A percentile compares a stretch with the other conserved stretches of the same genome.
These are phyloP conservation scores for Zymoseptoria crescenta DNA, from an alignment of 2,329 filamentous ascomycete genomes.

Conservation along the genomic window DNA sequence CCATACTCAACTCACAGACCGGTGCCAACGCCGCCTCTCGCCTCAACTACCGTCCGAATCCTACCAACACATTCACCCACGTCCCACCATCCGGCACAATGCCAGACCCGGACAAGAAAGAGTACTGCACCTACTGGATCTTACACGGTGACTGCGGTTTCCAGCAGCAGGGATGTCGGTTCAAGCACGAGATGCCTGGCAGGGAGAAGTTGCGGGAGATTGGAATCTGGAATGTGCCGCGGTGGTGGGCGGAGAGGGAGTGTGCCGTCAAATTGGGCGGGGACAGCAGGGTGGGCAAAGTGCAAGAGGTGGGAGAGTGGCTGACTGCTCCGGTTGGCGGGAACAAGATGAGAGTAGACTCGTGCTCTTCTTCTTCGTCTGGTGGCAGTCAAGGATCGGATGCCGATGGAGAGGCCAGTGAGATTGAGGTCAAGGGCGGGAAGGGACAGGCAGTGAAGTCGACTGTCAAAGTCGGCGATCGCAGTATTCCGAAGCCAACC, in stretches of 20 bases:
- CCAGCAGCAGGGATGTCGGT: constrained; percentile 76
- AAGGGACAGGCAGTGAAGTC: background rate
- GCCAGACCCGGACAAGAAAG: constrained; percentile 50
- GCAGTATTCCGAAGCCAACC: background rate
- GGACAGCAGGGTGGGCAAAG: constrained; percentile 2
- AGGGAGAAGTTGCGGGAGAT: constrained; percentile 57
- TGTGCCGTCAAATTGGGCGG: constrained; percentile 23
- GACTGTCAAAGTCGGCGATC: background rate
- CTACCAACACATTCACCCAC: background rate
- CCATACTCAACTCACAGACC: constrained; percentile 23
- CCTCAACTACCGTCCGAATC: constrained; percentile 18
- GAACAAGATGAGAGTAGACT: background rate
- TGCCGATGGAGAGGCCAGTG: background rate
- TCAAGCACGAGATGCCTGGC: constrained; percentile 87
- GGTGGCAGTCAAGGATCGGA: background rate
- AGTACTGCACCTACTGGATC: constrained; percentile 87
- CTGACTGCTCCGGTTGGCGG: background rate
- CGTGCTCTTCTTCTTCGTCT: background rate
- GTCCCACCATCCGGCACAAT: constrained; percentile 32
- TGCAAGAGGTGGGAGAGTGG: background rate
- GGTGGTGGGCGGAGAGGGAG: constrained; percentile 49
- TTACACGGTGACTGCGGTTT: constrained; percentile 78
- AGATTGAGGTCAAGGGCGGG: background rate
- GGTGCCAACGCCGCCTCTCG: constrained; percentile 22
- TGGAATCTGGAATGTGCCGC: constrained; percentile 54